Percentiles rank a stretch among this genome's conserved stretches.
These are phyloP conservation scores for Stephania cephalantha DNA, from an alignment of 164 flowering plant species.

Conservation along the genomic window DNA sequence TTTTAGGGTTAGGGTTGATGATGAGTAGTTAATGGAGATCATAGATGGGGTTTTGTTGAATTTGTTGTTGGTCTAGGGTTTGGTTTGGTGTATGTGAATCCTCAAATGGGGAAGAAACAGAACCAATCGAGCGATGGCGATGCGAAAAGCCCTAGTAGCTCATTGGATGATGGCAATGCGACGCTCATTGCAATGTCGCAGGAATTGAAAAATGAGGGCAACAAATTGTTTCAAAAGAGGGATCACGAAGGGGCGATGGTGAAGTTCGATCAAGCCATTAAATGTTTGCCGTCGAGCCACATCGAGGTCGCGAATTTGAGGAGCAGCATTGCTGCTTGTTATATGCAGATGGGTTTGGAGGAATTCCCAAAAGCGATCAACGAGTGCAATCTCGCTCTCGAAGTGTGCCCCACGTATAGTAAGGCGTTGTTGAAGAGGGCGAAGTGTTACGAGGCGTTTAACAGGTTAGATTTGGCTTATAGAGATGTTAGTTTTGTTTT, in stretches of 20 bases:
- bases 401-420: conserved; percentile 67
- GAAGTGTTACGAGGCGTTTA: conserved; percentile 72
- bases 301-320: conserved; percentile 57
- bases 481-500: conserved; percentile 60
- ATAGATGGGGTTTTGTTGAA: too few species aligned
- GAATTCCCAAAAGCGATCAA: conserved; percentile 70
- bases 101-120: conserved; percentile 54
- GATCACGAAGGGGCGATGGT: conserved; percentile 75
- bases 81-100: conserved; percentile 21
- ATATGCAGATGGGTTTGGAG: conserved; percentile 74
- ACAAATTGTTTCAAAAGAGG: conserved; percentile 64
- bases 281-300: conserved; percentile 65
- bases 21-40: too few species aligned
- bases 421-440: conserved; percentile 83
- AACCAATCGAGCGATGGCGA: conserved; percentile 18
- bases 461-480: conserved; percentile 62
- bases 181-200: conserved; percentile 59
- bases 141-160: conserved; percentile 22
- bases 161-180: conserved; percentile 46
- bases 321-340: conserved; percentile 80
- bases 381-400: conserved; percentile 88
- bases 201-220: conserved; percentile 78
- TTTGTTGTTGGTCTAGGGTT: too few species aligned
- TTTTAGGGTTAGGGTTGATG: too few species aligned
- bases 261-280: conserved; percentile 76